Evolutionary conservation across 2,329 filamentous ascomycete species (phyloP).

Genomic region (Colletotrichum karsti): DNA sequence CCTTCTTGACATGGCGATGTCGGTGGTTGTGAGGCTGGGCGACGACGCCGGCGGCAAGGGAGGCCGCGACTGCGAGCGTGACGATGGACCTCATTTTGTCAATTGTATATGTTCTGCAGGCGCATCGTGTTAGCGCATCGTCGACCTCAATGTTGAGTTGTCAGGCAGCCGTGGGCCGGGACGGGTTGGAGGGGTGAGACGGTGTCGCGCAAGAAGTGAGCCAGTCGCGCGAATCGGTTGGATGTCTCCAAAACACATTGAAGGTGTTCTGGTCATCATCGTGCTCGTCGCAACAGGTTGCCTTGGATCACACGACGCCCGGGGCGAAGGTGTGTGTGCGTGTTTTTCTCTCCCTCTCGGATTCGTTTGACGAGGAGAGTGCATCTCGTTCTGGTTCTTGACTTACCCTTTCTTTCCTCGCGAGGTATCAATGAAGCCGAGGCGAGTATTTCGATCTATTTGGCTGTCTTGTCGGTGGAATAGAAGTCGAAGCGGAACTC

Average conservation of each 20-base stretch:
- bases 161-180: neutral
- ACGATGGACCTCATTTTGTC: constrained; percentile 58
- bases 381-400: too few relatives aligned
- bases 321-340: neutral
- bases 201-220: neutral
- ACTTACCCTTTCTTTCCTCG: constrained; percentile 19
- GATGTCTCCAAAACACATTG: neutral
- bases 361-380: too few relatives aligned
- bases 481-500: constrained; percentile 10
- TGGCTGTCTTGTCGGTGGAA: neutral
- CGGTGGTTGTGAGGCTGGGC: constrained; percentile 69
- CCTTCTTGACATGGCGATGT: constrained; percentile 66
- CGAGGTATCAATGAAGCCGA: constrained; percentile 7
- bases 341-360: too few relatives aligned
- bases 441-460: constrained; percentile 4
- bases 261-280: neutral
- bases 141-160: neutral
- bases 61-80: constrained; percentile 60
- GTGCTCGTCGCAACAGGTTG: neutral
- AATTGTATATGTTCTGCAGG: constrained; percentile 2
- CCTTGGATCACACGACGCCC: neutral
- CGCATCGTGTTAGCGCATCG: constrained; percentile 5
- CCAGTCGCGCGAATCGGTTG: neutral
- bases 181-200: neutral
- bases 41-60: constrained; percentile 58